phyloP scores from a whole-genome alignment of 1,139 yeast species.

The Zygotorulaspora mrakii region DNA sequence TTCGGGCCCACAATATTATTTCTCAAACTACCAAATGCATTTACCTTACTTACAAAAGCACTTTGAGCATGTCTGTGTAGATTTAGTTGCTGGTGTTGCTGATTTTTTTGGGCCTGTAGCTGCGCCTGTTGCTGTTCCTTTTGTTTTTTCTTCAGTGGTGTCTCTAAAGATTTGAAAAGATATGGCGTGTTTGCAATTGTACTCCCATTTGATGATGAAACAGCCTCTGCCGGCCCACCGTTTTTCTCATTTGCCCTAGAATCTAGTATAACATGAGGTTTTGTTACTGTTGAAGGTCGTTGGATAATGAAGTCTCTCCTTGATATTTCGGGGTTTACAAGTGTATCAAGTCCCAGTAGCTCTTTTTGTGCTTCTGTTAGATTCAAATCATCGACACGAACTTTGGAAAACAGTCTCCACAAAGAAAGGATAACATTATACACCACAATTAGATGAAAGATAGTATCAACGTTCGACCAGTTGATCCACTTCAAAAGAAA shows the following conservation, averaged over 20 bases:
- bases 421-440: constrained; percentile 40
- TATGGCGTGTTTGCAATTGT: constrained; percentile 34
- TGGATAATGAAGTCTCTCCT: constrained; percentile 9
- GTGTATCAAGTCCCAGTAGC: constrained; percentile 40
- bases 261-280: constrained; percentile 22
- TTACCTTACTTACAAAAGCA: constrained; percentile 14
- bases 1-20: background rate
- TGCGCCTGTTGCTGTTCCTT: constrained; percentile 8
- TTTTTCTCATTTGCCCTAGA: constrained; percentile 2
- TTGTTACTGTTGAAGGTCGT: constrained; percentile 7
- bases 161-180: constrained; percentile 33
- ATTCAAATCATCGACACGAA: constrained; percentile 40
- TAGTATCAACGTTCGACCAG: constrained; percentile 17
- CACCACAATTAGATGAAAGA: constrained; percentile 36
- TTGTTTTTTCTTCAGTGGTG: constrained; percentile 27
- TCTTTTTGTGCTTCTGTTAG: constrained; percentile 42
- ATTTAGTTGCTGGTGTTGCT: constrained; percentile 10
- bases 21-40: constrained; percentile 19
- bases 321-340: constrained; percentile 15
- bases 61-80: constrained; percentile 11
- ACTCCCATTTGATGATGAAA: constrained; percentile 10
- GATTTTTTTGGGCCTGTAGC: constrained; percentile 5
- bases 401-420: constrained; percentile 37
- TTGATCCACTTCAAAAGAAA: constrained; percentile 10
- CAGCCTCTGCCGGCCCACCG: constrained; percentile 12